phyloP scores from a whole-genome alignment of 805 yeast species.

The Kodamaea neixiangensis region DNA sequence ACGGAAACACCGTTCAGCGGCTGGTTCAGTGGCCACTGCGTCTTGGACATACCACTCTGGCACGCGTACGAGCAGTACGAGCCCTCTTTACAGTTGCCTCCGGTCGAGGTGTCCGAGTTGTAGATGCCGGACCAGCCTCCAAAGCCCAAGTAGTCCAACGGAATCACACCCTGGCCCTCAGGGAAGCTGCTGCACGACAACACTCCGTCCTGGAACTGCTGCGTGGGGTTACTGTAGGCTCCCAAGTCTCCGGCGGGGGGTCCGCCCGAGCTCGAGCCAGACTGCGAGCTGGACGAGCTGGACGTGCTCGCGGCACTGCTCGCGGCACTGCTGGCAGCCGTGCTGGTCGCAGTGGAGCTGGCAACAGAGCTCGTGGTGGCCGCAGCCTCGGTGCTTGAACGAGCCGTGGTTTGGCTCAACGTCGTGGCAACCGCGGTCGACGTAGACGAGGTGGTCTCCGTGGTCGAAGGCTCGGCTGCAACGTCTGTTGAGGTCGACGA shows the following conservation, averaged over 20 bases:
- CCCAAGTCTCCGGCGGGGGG: conserved; percentile 56
- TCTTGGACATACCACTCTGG: conserved; percentile 78
- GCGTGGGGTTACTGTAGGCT: conserved; percentile 56
- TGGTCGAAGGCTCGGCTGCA: conserved; percentile 2
- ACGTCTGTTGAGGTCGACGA: conserved; percentile 12
- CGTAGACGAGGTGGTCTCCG: conserved; percentile 13
- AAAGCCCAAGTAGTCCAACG: conserved; percentile 67
- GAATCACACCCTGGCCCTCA: conserved; percentile 79
- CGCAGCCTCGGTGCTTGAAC: neutral
- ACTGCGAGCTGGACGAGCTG: conserved; percentile 13
- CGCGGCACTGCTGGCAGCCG: neutral
- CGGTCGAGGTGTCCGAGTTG: conserved; percentile 57
- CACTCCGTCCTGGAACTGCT: conserved; percentile 70
- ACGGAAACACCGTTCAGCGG: conserved; percentile 88
- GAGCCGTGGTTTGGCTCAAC: neutral
- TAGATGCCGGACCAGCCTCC: conserved; percentile 87
- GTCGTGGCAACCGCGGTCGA: conserved; percentile 3
- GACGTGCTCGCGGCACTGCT: conserved; percentile 20
- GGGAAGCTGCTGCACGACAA: conserved; percentile 71
- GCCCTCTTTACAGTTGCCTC: conserved; percentile 81
- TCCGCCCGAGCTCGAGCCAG: conserved; percentile 21
- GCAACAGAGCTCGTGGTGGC: neutral
- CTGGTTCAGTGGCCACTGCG: conserved; percentile 88
- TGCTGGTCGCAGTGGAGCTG: neutral
- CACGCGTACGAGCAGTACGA: conserved; percentile 93